phyloP scores from a whole-genome alignment of 2,329 filamentous ascomycete genomes.

The Aspergillus sp. region DNA sequence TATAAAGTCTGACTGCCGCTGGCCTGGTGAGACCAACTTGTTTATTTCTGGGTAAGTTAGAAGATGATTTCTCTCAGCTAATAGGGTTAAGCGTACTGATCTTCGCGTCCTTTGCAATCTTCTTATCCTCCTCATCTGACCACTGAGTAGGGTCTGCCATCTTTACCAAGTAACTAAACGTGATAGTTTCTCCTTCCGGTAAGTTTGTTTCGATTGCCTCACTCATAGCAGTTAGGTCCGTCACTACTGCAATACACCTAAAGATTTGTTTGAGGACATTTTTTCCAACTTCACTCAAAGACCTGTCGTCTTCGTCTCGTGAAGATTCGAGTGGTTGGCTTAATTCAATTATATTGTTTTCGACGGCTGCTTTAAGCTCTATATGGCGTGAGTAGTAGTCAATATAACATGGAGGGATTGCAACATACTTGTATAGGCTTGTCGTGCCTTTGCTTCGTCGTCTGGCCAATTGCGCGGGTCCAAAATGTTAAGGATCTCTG shows the following conservation, averaged over 20 bases:
- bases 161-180: not conserved
- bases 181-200: not conserved
- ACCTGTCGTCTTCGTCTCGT: not conserved
- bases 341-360: not conserved
- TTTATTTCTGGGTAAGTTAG: not conserved
- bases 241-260: not conserved
- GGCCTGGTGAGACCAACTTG: not conserved
- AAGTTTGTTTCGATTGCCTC: not conserved
- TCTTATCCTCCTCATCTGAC: not conserved
- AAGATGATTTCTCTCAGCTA: not conserved
- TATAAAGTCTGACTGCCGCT: not conserved
- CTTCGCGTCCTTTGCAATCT: not conserved
- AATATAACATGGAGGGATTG: not conserved
- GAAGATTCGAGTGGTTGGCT: not conserved
- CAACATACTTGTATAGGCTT: not conserved
- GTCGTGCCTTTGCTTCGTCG: not conserved
- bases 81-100: not conserved
- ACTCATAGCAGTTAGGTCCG: not conserved
- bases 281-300: not conserved
- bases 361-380: not conserved
- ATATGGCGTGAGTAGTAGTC: not conserved
- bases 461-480: not conserved
- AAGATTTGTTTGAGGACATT: not conserved
- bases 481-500: not conserved
- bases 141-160: not conserved